Evolutionary conservation across 169 alveolate genomes (phyloP).

Genomic region (Perkinsus olseni): DNA sequence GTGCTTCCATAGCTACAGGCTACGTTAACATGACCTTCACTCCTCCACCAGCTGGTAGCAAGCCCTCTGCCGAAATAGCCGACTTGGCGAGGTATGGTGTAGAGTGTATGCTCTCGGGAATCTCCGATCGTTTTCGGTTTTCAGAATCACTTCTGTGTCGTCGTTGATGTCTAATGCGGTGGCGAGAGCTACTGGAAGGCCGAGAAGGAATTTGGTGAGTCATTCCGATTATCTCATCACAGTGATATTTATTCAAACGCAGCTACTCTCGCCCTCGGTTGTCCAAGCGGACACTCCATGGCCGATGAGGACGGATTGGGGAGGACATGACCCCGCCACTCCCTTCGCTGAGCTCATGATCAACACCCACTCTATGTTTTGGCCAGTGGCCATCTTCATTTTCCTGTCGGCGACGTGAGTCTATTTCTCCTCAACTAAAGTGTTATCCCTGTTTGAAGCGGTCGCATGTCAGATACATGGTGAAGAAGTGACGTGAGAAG

Average conservation of each 20-base stretch:
- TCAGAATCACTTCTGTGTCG: background rate
- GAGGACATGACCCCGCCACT: background rate
- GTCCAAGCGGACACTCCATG: background rate
- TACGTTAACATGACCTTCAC: background rate
- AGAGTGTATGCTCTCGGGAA: no score
- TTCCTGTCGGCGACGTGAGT: background rate
- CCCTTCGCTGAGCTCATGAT: background rate
- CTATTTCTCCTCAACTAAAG: background rate
- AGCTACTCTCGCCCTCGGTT: background rate
- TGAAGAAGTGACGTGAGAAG: background rate
- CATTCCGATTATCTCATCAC: background rate
- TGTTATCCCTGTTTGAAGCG: background rate
- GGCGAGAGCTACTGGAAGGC: background rate
- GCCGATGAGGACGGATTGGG: background rate
- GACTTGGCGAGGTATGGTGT: background rate
- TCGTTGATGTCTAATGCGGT: background rate
- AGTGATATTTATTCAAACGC: background rate
- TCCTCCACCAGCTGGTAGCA: background rate
- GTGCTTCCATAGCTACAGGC: no score
- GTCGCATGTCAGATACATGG: background rate
- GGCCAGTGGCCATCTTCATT: background rate
- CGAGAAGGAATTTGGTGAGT: background rate
- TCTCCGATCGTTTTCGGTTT: background rate
- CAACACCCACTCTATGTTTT: background rate
- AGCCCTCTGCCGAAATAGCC: background rate